Evolutionary conservation across 2,329 filamentous ascomycete species (phyloP).

Genomic region (Sclerotiophoma versabilis): DNA sequence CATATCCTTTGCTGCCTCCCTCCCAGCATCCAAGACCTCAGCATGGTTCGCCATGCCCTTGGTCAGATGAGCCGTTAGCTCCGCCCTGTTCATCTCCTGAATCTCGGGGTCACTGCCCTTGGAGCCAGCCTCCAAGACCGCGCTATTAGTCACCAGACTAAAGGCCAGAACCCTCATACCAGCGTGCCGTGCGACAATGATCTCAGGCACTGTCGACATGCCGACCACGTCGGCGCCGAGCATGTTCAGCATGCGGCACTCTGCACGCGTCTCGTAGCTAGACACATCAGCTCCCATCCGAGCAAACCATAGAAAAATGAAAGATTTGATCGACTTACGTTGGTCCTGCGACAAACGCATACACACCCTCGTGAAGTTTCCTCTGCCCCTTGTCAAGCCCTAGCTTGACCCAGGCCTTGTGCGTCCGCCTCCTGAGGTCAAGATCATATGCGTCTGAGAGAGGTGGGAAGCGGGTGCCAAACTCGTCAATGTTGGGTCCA

Average conservation of each 20-base stretch:
- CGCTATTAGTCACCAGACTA: conserved; percentile 71
- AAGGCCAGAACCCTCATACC: conserved; percentile 70
- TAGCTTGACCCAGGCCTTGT: conserved; percentile 64
- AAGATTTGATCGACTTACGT: conserved; percentile 52
- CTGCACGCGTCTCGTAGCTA: conserved; percentile 70
- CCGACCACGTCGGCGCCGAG: conserved; percentile 73
- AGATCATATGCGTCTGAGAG: conserved; percentile 72
- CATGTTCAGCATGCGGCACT: conserved; percentile 67
- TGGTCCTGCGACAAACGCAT: conserved; percentile 69
- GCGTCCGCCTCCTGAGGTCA: conserved; percentile 63
- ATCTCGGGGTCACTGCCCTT: conserved; percentile 64
- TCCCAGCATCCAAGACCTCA: conserved; percentile 69
- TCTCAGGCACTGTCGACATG: conserved; percentile 74
- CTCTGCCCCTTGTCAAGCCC: conserved; percentile 55
- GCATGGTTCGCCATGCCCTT: conserved; percentile 69
- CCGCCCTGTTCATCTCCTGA: conserved; percentile 56
- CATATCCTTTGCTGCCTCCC: conserved; percentile 67
- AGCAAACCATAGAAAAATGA: conserved; percentile 6
- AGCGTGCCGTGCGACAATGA: conserved; percentile 69
- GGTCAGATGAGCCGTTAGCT: conserved; percentile 63
- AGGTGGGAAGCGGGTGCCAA: conserved; percentile 68
- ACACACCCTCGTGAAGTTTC: conserved; percentile 68
- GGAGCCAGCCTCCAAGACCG: conserved; percentile 65
- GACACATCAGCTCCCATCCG: conserved; percentile 16
- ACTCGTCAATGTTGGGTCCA: conserved; percentile 68